Conservation (phyloP, 345 rosid species). For the Dipteronia sinensis region DNA sequence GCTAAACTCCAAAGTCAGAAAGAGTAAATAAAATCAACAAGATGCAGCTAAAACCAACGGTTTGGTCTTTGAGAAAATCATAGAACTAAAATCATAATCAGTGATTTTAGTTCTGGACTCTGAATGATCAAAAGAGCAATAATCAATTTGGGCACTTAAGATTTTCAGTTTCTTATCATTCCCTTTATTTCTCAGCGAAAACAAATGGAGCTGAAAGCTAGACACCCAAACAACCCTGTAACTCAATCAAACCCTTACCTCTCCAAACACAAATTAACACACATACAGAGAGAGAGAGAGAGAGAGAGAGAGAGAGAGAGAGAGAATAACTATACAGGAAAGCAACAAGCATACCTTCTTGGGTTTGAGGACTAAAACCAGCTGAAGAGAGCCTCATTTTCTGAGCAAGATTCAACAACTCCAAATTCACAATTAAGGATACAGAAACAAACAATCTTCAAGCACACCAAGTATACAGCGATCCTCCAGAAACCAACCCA, state of each 20-base stretch:
- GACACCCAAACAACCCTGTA: background rate
- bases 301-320: too few species aligned
- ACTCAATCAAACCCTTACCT: conserved; percentile 4
- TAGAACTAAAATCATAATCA: background rate
- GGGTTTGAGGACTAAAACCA: conserved; percentile 81
- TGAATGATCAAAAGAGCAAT: conserved; percentile 2
- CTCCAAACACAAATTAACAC: background rate
- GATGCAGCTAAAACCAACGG: background rate
- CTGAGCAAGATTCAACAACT: conserved; percentile 2
- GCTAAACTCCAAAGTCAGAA: background rate
- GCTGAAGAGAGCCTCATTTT: conserved; percentile 89
- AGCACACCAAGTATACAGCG: conserved; percentile 17
- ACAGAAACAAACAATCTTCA: conserved; percentile 27
- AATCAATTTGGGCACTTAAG: conserved; percentile 1
- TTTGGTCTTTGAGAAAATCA: background rate
- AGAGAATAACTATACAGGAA: too few species aligned
- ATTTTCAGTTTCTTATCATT: background rate
- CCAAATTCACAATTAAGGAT: conserved; percentile 41
- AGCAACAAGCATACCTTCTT: conserved; percentile 68
- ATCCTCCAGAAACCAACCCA: conserved; percentile 26
- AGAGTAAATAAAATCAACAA: conserved; percentile 11
- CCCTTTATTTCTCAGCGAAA: background rate
- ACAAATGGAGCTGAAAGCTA: conserved; percentile 11
- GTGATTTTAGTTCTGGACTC: background rate
- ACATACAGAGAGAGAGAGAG: background rate